phyloP scores from a whole-genome alignment of 169 alveolate genomes.

The Cryptosporidium tyzzeri region DNA sequence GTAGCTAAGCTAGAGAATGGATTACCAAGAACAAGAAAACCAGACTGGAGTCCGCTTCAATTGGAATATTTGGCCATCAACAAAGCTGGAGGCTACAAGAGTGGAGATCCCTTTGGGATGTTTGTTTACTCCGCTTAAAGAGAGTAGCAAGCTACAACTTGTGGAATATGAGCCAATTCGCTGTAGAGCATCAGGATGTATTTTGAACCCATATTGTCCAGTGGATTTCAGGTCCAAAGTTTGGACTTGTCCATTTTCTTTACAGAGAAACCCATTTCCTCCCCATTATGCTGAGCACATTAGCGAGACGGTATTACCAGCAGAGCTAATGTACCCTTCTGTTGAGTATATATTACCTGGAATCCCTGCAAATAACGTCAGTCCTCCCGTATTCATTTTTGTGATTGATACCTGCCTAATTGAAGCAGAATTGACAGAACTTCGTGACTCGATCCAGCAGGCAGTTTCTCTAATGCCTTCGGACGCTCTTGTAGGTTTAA shows the following conservation, averaged over 20 bases:
- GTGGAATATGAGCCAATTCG: constrained; percentile 95
- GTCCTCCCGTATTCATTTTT: constrained; percentile 94
- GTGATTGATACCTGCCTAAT: constrained; percentile 95
- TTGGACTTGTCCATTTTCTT: constrained; percentile 98
- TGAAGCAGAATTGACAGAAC: constrained; percentile 94
- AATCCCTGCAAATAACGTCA: constrained; percentile 80
- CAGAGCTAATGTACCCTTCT: constrained; percentile 95
- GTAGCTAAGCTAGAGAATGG: constrained; percentile 77
- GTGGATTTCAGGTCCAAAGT: constrained; percentile 96
- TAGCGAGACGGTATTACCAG: constrained; percentile 94
- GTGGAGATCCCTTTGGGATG: constrained; percentile 97
- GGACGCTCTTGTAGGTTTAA: constrained; percentile 94
- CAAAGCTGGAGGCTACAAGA: constrained; percentile 93
- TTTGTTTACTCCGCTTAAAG: constrained; percentile 93
- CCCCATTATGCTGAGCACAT: constrained; percentile 96
- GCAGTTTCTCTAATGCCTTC: constrained; percentile 91
- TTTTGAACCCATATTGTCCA: constrained; percentile 94
- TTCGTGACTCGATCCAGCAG: constrained; percentile 96
- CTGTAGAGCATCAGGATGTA: constrained; percentile 91
- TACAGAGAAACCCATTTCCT: constrained; percentile 94
- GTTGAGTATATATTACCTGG: constrained; percentile 97
- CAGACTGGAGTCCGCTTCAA: constrained; percentile 96
- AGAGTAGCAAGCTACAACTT: constrained; percentile 87
- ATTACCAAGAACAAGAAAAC: constrained; percentile 86
- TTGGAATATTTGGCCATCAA: constrained; percentile 98